Evolutionary conservation across 305 asterid species (phyloP).

Genomic region (Solanum hybrid): DNA sequence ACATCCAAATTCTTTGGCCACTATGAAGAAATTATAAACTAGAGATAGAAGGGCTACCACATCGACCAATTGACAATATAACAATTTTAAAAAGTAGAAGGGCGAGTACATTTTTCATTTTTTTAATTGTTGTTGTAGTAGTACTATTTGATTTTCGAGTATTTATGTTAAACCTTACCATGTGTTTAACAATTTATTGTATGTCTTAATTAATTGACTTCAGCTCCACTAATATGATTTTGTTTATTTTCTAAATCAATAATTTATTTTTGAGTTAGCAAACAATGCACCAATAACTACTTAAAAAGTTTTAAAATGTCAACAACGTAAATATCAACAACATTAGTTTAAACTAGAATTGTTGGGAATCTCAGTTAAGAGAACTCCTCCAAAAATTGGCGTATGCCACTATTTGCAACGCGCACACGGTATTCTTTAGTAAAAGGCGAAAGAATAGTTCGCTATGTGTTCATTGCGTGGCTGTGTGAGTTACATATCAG

Average conservation of each 20-base stretch:
- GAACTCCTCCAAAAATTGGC: constrained; percentile 16
- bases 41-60: neutral
- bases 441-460: constrained; percentile 44
- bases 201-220: too few species aligned
- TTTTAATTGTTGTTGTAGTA: neutral
- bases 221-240: neutral
- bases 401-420: constrained; percentile 19
- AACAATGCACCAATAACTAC: too few species aligned
- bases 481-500: neutral
- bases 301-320: too few species aligned
- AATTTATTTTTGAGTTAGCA: too few species aligned
- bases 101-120: neutral
- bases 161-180: too few species aligned
- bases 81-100: neutral
- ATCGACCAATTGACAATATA: neutral
- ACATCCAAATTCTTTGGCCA: constrained; percentile 6
- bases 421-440: constrained; percentile 34
- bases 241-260: neutral
- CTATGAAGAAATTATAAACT: constrained; percentile 10
- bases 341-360: too few species aligned
- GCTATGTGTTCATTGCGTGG: constrained; percentile 22
- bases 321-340: too few species aligned
- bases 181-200: too few species aligned
- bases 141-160: too few species aligned
- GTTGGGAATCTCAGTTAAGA: too few species aligned